phyloP scores from a whole-genome alignment of 495 filamentous ascomycete species.

The Hypoxylon lienhwacheense region DNA sequence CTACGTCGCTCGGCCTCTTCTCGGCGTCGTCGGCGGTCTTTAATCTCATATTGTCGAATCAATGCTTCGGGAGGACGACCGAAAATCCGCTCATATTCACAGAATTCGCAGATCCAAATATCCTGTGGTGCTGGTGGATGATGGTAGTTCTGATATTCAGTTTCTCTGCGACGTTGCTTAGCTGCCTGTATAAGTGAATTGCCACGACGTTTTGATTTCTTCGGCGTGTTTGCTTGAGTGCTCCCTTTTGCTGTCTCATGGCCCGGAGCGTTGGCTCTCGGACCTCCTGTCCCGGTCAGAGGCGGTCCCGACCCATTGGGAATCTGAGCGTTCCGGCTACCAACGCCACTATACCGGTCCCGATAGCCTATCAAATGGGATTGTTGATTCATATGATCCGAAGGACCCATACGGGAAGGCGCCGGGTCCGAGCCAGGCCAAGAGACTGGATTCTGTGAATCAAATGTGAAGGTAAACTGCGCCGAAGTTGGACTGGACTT shows the following conservation, averaged over 20 bases:
- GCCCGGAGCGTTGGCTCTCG: constrained; percentile 5
- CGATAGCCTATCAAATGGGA: constrained; percentile 12
- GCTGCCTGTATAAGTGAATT: constrained; percentile 40
- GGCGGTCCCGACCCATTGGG: constrained; percentile 15
- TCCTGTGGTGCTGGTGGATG: constrained; percentile 74
- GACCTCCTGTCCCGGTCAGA: constrained; percentile 6
- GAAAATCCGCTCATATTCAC: constrained; percentile 86
- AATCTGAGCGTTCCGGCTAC: constrained; percentile 9
- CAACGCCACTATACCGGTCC: constrained; percentile 5
- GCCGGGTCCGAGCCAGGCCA: constrained; percentile 66
- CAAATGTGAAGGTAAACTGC: constrained; percentile 91
- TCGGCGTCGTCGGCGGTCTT: constrained; percentile 83
- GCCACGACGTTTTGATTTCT: constrained; percentile 36
- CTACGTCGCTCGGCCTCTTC: constrained; percentile 78
- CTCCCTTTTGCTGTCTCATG: constrained; percentile 13
- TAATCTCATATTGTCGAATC: constrained; percentile 90
- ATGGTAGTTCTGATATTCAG: constrained; percentile 65
- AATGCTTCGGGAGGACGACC: constrained; percentile 78
- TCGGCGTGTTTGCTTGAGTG: constrained; percentile 17
- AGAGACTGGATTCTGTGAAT: constrained; percentile 55
- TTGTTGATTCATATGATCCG: constrained; percentile 21
- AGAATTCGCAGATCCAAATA: constrained; percentile 93
- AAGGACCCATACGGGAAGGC: constrained; percentile 15
- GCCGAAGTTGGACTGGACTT: constrained; percentile 61
- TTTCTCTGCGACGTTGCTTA: constrained; percentile 44